phyloP scores from a whole-genome alignment of 2,329 filamentous ascomycete species.

The Colletotrichum gloeosporioides region DNA sequence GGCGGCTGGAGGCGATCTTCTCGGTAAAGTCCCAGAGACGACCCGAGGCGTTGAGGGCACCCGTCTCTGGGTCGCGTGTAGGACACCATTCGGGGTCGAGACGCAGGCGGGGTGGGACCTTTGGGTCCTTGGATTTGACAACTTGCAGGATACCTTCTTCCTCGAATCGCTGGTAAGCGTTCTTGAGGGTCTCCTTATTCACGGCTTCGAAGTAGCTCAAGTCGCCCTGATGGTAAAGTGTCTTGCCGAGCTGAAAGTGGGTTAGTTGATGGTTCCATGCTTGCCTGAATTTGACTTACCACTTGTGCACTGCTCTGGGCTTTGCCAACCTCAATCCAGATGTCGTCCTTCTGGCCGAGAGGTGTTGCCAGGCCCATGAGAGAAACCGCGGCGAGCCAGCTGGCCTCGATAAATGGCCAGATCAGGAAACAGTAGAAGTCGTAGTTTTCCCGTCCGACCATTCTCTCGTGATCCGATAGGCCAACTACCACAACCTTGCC shows the following conservation, averaged over 20 bases:
- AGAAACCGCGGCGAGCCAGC: slow-evolving; percentile 89
- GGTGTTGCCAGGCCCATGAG: slow-evolving; percentile 87
- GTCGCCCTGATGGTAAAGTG: slow-evolving; percentile 95
- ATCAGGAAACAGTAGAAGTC: slow-evolving; percentile 99
- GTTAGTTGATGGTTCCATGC: slow-evolving; percentile 15
- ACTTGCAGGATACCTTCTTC: slow-evolving; percentile 89
- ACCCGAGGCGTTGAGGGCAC: slow-evolving; percentile 70
- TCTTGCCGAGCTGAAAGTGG: slow-evolving; percentile 78
- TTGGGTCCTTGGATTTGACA: slow-evolving; percentile 70
- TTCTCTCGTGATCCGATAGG: slow-evolving; percentile 76
- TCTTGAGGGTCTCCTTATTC: slow-evolving; percentile 97
- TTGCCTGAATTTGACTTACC: slow-evolving; percentile 48
- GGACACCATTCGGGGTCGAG: slow-evolving; percentile 80
- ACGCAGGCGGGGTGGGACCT: slow-evolving; percentile 66
- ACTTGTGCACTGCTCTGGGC: slow-evolving; percentile 84
- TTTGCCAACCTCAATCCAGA: slow-evolving; percentile 80
- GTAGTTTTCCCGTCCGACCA: slow-evolving; percentile 87
- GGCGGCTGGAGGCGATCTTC: slow-evolving; percentile 78
- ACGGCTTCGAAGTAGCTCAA: slow-evolving; percentile 97
- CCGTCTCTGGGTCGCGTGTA: slow-evolving; percentile 64
- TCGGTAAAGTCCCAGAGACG: slow-evolving; percentile 92
- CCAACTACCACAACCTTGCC: slow-evolving; percentile 71
- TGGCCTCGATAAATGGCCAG: slow-evolving; percentile 97
- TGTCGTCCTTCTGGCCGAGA: slow-evolving; percentile 57
- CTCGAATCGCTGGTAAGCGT: slow-evolving; percentile 85